Evolutionary conservation across 1,139 yeast genomes (phyloP), one percentile per base, ranked within the genome.

Genomic region (Protomyces pachydermus): DNA sequence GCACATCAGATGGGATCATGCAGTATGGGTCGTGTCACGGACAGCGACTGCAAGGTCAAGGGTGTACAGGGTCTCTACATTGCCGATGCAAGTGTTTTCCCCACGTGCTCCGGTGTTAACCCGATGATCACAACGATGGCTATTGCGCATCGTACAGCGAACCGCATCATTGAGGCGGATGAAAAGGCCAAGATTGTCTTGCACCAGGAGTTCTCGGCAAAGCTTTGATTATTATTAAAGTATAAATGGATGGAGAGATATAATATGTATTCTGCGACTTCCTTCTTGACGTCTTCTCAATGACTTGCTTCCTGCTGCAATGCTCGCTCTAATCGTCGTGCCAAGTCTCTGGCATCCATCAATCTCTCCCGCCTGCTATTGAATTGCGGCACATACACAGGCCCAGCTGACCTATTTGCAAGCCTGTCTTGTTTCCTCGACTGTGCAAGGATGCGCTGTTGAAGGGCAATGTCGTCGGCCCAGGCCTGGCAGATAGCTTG

Each of bases 1-100:
- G 87, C 87, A 6, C 87, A 84, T 72, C 87, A 84, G 72, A 83
- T 84, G 86, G 78, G 83, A 63, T 72, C 81, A 1, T 82, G 86
- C 71, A 78, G 86, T 67, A 82, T 83, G 76, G 83, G 84, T 18
- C 83, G 84, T 5, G 85, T 85, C 3, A 78, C 80, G 61, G 84
- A 82, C 67, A 71, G 71, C 35, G 75, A 73, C 32, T 87, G 86
- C 9, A 78, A 78, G 64, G 77, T 83, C 45, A 81, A 75, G 71
- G 87, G 84, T 68, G 80, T 84, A 70, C 72, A 76, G 52, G 82
- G 83, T 69, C 77, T 84, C 52, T 81, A 78, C 69, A 81, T 84
- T 37, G 84, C 85, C 2, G 87, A 83, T 72, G 80, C 85, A 3
- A 81, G 84, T 70, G 79, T 78, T 9, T 74, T 83, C 75, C 87